Percentiles rank a stretch among this genome's conserved stretches.
Conservation (phyloP, 805 yeast species). For the Komagataella pastoris region DNA sequence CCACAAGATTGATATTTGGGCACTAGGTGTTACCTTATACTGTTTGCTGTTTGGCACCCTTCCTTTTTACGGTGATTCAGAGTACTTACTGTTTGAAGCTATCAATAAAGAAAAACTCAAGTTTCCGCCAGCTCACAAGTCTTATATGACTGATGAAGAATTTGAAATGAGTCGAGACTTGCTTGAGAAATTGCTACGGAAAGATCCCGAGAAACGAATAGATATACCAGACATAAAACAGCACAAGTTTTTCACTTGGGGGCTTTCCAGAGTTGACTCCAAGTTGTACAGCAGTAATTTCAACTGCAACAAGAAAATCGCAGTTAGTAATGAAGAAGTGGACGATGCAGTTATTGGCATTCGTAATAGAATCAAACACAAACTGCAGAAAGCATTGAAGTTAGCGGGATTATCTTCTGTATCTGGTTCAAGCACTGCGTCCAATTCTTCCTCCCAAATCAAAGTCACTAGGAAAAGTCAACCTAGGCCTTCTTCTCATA, state of each 20-base stretch:
- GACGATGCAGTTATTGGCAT: slow-evolving; percentile 75
- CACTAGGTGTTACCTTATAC: slow-evolving; percentile 83
- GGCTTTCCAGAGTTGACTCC: slow-evolving; percentile 14
- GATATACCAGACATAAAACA: slow-evolving; percentile 59
- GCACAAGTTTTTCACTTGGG: slow-evolving; percentile 49
- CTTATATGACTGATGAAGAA: slow-evolving; percentile 8
- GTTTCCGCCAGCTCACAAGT: slow-evolving; percentile 31
- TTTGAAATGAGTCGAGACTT: slow-evolving; percentile 40
- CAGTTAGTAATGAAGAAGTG: slow-evolving; percentile 54
- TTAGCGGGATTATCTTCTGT: slow-evolving; percentile 1
- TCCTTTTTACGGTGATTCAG: slow-evolving; percentile 82
- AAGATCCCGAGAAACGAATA: slow-evolving; percentile 56
- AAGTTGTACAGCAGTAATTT: slow-evolving; percentile 15
- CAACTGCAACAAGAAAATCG: slow-evolving; percentile 27
- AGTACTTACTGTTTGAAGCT: slow-evolving; percentile 72
- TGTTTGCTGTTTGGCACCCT: slow-evolving; percentile 79
- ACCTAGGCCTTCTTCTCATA: not conserved
- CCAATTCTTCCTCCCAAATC: not conserved
- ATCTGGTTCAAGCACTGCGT: not conserved
- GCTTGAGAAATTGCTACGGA: slow-evolving; percentile 45
- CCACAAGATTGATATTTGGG: slow-evolving; percentile 93
- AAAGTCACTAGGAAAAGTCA: not conserved
- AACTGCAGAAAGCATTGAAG: slow-evolving; percentile 27
- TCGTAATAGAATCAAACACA: slow-evolving; percentile 47
- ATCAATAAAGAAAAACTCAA: slow-evolving; percentile 50